phyloP scores from a whole-genome alignment of 257 asterid genomes.

The Cordia subcordata region DNA sequence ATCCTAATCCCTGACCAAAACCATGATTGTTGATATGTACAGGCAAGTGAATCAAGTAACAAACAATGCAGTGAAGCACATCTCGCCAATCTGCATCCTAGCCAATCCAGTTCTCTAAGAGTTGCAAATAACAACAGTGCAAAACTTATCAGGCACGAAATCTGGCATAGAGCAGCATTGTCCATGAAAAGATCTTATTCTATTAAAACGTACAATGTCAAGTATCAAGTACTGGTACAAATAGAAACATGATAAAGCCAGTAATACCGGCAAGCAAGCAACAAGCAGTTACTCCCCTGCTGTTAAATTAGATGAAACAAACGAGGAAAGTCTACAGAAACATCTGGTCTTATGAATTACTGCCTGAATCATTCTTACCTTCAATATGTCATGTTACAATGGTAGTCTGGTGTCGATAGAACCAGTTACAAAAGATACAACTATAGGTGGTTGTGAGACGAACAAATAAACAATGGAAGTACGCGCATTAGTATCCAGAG shows the following conservation, averaged over 20 bases:
- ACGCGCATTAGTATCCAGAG: conserved; percentile 14
- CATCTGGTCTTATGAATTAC: conserved; percentile 21
- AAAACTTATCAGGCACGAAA: too few relatives aligned
- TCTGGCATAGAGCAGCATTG: too few relatives aligned
- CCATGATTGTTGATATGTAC: too few relatives aligned
- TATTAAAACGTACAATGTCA: background rate
- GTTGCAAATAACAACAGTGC: too few relatives aligned
- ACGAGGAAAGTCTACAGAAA: conserved; percentile 4
- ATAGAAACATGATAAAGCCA: conserved; percentile 11
- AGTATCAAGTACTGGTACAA: conserved; percentile 9
- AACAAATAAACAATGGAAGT: conserved; percentile 48
- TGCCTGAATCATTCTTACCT: conserved; percentile 35
- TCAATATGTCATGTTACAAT: conserved; percentile 24
- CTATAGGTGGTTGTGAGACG: conserved; percentile 32
- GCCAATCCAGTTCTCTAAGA: too few relatives aligned
- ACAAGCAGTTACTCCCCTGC: conserved; percentile 33
- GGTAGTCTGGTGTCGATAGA: conserved; percentile 30
- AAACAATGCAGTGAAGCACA: too few relatives aligned
- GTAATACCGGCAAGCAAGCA: conserved; percentile 43
- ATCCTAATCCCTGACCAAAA: too few relatives aligned
- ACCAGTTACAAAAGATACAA: conserved; percentile 35
- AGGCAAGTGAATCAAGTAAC: too few relatives aligned
- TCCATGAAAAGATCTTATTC: conserved; percentile 3
- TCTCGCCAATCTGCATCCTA: too few relatives aligned
- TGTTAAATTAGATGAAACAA: conserved; percentile 20